A percentile compares a stretch with the other conserved stretches of the same genome.
Conservation (phyloP, 148 eudicot species). For the Fagopyrum tataricum region DNA sequence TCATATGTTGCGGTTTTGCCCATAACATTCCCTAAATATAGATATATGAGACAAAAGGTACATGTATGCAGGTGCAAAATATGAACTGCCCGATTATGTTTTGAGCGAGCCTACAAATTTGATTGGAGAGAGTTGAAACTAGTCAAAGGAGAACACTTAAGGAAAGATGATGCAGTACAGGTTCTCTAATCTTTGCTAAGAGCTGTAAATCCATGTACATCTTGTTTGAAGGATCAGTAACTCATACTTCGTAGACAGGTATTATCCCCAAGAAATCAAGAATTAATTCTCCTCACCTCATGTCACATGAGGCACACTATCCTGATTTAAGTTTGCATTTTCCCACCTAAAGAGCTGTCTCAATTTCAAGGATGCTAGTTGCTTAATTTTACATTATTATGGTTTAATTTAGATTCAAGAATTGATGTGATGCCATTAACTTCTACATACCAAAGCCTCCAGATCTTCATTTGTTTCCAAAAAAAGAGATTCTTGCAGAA, state of each 20-base stretch:
- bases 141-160: background rate
- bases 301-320: background rate
- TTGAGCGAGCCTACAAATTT: slow-evolving; percentile 52
- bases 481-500: too few species aligned
- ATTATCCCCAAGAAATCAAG: background rate
- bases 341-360: background rate
- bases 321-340: background rate
- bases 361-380: too few species aligned
- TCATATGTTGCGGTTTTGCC: too few species aligned
- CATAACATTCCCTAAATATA: too few species aligned
- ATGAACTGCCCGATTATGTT: slow-evolving; percentile 51
- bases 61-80: slow-evolving; percentile 64
- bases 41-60: background rate
- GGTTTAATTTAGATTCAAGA: too few species aligned
- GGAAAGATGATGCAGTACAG: background rate
- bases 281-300: background rate
- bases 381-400: too few species aligned
- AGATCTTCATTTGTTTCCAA: too few species aligned
- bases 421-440: too few species aligned
- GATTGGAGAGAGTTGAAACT: slow-evolving; percentile 26
- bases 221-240: background rate
- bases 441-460: too few species aligned
- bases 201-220: slow-evolving; percentile 5
- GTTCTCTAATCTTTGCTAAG: background rate
- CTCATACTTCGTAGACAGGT: background rate